Conservation (phyloP, 768 basidiomycete species). For the Wakefieldia striispora region DNA sequence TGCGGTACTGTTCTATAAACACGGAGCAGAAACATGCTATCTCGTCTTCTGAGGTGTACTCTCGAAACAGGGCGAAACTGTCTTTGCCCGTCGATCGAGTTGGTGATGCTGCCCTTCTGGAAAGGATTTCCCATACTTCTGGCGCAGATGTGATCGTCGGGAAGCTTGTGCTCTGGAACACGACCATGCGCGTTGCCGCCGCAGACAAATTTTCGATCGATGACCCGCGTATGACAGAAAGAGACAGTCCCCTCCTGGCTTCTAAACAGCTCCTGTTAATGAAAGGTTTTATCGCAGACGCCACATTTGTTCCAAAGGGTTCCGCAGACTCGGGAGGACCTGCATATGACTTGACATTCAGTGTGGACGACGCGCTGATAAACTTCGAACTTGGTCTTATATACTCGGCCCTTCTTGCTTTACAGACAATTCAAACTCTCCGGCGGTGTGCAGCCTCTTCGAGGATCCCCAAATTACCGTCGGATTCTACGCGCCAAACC, state of each 20-base stretch:
- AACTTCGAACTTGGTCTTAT: constrained; percentile 62
- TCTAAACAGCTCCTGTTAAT: constrained; percentile 45
- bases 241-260: constrained; percentile 45
- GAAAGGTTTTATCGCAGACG: constrained; percentile 30
- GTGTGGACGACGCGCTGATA: constrained; percentile 51
- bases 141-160: constrained; percentile 42
- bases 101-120: constrained; percentile 42
- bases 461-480: constrained; percentile 14
- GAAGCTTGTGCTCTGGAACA: constrained; percentile 44
- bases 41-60: constrained; percentile 28
- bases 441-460: constrained; percentile 19
- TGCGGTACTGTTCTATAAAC: constrained; percentile 54
- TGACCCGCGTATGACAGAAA: constrained; percentile 56
- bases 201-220: constrained; percentile 68
- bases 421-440: constrained; percentile 49
- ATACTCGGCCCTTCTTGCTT: constrained; percentile 67
- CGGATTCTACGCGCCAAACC: constrained; percentile 14
- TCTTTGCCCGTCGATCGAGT: constrained; percentile 52
- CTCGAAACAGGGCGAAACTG: constrained; percentile 51
- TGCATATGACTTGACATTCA: constrained; percentile 42
- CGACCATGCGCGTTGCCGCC: constrained; percentile 57
- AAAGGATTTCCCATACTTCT: constrained; percentile 34
- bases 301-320: constrained; percentile 18
- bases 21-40: constrained; percentile 17
- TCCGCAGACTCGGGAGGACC: constrained; percentile 8